Conservation (phyloP, 768 basidiomycete species). For the Trichaptum fuscoviolaceum region DNA sequence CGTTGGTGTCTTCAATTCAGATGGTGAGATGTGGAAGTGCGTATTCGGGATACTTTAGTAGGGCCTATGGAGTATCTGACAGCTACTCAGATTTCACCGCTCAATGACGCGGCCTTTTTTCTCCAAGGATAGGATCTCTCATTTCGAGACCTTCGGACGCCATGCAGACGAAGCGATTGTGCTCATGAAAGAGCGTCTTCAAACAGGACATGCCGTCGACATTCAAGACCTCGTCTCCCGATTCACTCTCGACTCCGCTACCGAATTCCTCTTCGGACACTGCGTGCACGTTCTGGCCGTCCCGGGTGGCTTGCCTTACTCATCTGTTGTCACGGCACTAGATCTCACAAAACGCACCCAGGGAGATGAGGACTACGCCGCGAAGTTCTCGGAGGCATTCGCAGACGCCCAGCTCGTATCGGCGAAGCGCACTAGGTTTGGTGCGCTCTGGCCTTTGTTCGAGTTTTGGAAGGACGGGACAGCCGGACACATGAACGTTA, state of each 20-base stretch:
- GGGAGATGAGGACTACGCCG: conserved; percentile 21
- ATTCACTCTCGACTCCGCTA: conserved; percentile 56
- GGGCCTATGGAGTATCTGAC: neutral
- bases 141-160: conserved; percentile 57
- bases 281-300: conserved; percentile 36
- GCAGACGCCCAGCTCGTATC: conserved; percentile 39
- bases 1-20: conserved; percentile 56
- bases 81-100: conserved; percentile 48
- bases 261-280: conserved; percentile 52
- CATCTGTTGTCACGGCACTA: conserved; percentile 10
- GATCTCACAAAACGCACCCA: conserved; percentile 20
- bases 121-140: conserved; percentile 50
- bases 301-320: conserved; percentile 40
- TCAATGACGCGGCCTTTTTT: conserved; percentile 70
- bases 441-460: conserved; percentile 43
- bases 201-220: conserved; percentile 47
- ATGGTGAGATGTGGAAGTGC: conserved; percentile 70
- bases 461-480: conserved; percentile 51
- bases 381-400: conserved; percentile 45
- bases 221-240: conserved; percentile 30
- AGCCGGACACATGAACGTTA: conserved; percentile 37
- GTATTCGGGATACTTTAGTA: conserved; percentile 5
- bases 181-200: conserved; percentile 36
- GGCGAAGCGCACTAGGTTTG: conserved; percentile 34
- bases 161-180: conserved; percentile 45